These are phyloP conservation scores for Auriscalpium orientale DNA, from an alignment of 768 basidiomycete genomes.

Conservation along the genomic window DNA sequence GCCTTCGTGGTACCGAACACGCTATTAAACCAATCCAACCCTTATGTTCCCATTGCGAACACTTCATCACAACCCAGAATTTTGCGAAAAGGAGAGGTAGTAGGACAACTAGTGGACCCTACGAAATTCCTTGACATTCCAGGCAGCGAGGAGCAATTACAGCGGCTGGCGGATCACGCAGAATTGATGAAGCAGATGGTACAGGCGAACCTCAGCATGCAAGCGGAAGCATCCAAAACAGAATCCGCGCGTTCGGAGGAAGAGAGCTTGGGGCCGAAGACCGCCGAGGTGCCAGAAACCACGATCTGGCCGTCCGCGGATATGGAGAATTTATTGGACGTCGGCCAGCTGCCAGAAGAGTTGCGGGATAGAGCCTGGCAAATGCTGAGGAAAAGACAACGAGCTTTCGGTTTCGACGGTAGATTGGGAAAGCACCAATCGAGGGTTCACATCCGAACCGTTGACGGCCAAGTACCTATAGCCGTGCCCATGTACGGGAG, in stretches of 20 bases:
- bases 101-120: not conserved
- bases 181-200: not conserved
- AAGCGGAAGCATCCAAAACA: no score
- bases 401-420: slow-evolving; percentile 21
- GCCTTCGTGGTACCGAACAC: not conserved
- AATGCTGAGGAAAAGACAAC: not conserved
- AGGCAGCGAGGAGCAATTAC: not conserved
- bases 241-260: no score
- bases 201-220: no score
- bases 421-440: slow-evolving; percentile 14
- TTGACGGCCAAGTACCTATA: not conserved
- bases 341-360: not conserved
- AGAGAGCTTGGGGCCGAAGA: slow-evolving; percentile 26
- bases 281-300: slow-evolving; percentile 14
- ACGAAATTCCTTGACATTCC: not conserved
- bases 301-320: slow-evolving; percentile 6
- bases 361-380: not conserved
- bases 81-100: not conserved
- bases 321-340: not conserved
- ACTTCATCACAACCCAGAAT: not conserved
- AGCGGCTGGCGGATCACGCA: not conserved
- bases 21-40: not conserved
- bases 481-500: slow-evolving; percentile 4
- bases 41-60: not conserved
- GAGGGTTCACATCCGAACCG: not conserved